Base-by-base conservation (phyloP, 169 alveolate species). In the Plasmodium vivax region DNA sequence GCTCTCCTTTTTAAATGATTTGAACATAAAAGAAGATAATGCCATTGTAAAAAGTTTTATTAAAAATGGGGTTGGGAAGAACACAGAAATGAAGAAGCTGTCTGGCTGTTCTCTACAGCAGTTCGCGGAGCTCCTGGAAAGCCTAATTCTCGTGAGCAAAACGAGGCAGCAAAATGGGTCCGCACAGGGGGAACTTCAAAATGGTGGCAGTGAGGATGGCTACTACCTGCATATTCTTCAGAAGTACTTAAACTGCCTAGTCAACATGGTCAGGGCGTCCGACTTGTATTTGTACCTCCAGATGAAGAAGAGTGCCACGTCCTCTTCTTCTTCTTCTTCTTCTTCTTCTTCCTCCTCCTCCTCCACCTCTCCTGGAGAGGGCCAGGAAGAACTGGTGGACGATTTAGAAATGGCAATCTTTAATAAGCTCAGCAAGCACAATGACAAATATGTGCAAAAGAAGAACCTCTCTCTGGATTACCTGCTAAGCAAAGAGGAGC, bases 71-170 rank as follows among this genome's bases (percentile, higher is more conserved):
- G 73, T 30, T 16, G 95, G 95, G 7, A 91, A 91, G 74, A 80
- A 80, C 8, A 81, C 1, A 0, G 95, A 91, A 43, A 62, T 81
- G 58, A 91, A 91, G 75, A 91, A 91, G 34, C 34, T 81, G 45
- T 81, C 92, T 10, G 95, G 95, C 10, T 91, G 95, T 71, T 81
- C 95, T 23, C 83, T 91, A 91, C 95, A 91, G 47, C 84, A 91
- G 41, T 91, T 91, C 47, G 95, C 92, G n/a, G 95, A 71, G 34
- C 56, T 91, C 47, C 51, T 91, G 3, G 95, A 91, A 71, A 91
- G 62, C 56, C 8, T 91, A 45, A 91, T 91, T 68, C 56, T 91
- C 14, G 56, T 27, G 14, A 91, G 80, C 74, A 91, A 91, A 75
- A 36, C 95, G 56, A 79, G 23, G 56, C 32, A n/a, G 41, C 41